Percentiles rank a stretch among this genome's conserved stretches.
Conservation (phyloP, 2,329 filamentous ascomycete genomes). For the Cryphonectria parasitica region DNA sequence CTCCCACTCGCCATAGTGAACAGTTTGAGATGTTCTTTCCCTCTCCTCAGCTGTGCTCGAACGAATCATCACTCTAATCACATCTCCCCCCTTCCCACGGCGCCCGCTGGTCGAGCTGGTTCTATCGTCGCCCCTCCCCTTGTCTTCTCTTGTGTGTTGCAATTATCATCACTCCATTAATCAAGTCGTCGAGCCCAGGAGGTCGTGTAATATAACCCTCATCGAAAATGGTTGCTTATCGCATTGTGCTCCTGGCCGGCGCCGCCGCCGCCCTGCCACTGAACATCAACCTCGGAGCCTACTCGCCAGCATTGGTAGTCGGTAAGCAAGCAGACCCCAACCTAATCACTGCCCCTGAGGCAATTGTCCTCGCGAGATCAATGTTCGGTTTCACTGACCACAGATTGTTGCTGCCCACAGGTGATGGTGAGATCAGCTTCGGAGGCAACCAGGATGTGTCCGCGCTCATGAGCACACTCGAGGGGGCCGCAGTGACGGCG, state of each 20-base stretch:
- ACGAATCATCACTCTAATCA: conserved; percentile 35
- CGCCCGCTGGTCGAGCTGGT: conserved; percentile 11
- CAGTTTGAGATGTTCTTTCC: conserved; percentile 2
- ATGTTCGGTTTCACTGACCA: conserved; percentile 7
- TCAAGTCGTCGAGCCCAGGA: conserved; percentile 23
- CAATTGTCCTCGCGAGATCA: background rate
- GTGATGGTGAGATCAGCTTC: conserved; percentile 53
- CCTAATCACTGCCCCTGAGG: background rate
- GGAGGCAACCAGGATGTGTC: conserved; percentile 50
- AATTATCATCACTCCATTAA: background rate
- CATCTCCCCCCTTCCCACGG: background rate
- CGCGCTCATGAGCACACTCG: conserved; percentile 49
- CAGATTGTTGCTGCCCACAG: conserved; percentile 32
- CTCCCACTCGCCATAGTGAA: conserved; percentile 16
- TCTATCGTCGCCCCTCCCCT: conserved; percentile 19
- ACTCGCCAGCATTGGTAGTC: conserved; percentile 48
- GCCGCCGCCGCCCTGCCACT: conserved; percentile 44
- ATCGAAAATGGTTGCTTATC: conserved; percentile 45
- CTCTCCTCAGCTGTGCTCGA: conserved; percentile 41
- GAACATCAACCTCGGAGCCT: conserved; percentile 50
- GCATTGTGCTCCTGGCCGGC: conserved; percentile 42
- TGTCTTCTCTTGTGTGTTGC: conserved; percentile 40
- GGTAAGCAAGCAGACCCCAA: conserved; percentile 31
- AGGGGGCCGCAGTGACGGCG: conserved; percentile 50
- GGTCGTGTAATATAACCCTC: conserved; percentile 20